Conservation (phyloP, 441 rosid species). For the Pelargonium citronellum region DNA sequence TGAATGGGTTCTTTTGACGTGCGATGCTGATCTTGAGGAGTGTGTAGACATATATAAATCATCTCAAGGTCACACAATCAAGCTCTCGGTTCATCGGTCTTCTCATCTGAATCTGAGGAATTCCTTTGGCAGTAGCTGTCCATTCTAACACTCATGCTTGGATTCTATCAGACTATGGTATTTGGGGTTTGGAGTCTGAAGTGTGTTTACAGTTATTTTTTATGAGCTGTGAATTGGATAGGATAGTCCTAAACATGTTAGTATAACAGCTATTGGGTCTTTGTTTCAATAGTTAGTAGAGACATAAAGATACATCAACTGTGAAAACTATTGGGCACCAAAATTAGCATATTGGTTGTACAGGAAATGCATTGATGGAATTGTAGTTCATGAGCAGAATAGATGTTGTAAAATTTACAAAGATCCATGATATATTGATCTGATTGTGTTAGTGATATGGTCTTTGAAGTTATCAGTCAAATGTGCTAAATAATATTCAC, state of each 20-base stretch:
- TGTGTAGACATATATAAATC: conserved; percentile 61
- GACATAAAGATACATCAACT: conserved; percentile 2
- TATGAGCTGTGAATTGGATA: background rate
- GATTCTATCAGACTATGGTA: conserved; percentile 7
- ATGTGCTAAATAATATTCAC: background rate
- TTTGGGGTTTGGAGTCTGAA: background rate
- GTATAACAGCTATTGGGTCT: conserved; percentile 15
- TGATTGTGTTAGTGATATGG: background rate
- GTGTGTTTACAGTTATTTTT: background rate
- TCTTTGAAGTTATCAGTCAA: background rate
- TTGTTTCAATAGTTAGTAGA: conserved; percentile 8
- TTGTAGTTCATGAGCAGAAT: conserved; percentile 3
- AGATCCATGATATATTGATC: conserved; percentile 3
- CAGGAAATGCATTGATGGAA: conserved; percentile 10
- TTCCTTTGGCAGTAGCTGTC: conserved; percentile 32
- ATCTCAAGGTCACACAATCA: conserved; percentile 46
- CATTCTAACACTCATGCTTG: conserved; percentile 13
- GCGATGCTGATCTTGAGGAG: conserved; percentile 90
- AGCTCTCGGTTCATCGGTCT: conserved; percentile 47
- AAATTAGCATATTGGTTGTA: conserved; percentile 6
- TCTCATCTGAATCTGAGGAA: conserved; percentile 26
- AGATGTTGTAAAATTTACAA: background rate
- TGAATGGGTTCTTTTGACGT: conserved; percentile 90
- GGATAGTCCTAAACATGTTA: conserved; percentile 7
- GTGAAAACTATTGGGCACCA: conserved; percentile 3